A percentile compares a stretch with the other conserved stretches of the same genome.
phyloP scores from a whole-genome alignment of 805 yeast genomes.

The Saccharomycopsis babjevae region DNA sequence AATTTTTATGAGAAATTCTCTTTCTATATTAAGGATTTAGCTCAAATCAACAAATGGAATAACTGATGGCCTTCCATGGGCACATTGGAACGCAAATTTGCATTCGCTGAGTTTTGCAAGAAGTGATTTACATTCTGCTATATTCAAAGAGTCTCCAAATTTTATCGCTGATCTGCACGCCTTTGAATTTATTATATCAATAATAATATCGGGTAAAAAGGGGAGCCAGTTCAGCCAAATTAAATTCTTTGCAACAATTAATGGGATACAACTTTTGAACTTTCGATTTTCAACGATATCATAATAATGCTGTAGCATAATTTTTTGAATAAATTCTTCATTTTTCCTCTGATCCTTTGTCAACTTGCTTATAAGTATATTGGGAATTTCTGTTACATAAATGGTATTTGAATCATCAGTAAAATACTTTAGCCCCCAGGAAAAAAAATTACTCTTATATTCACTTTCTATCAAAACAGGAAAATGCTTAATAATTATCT shows the following conservation, averaged over 20 bases:
- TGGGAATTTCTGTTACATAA: constrained; percentile 36
- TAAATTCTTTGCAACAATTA: background rate
- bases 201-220: constrained; percentile 40
- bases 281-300: constrained; percentile 21
- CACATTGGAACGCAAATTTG: constrained; percentile 63
- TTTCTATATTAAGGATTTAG: background rate
- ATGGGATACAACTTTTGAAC: background rate
- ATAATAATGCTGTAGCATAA: constrained; percentile 34
- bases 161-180: constrained; percentile 64
- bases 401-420: constrained; percentile 12
- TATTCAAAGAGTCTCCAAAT: constrained; percentile 52
- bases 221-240: constrained; percentile 32
- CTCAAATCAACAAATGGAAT: constrained; percentile 34
- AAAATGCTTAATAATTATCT: constrained; percentile 21
- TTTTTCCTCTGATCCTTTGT: constrained; percentile 20
- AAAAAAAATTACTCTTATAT: constrained; percentile 24
- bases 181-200: constrained; percentile 42
- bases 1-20: background rate
- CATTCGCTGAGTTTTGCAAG: constrained; percentile 38
- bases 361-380: constrained; percentile 28
- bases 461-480: constrained; percentile 25
- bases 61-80: constrained; percentile 75
- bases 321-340: constrained; percentile 25
- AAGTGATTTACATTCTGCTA: constrained; percentile 35
- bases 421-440: constrained; percentile 37